Percentiles rank a stretch among this genome's conserved stretches.
phyloP scores from a whole-genome alignment of 257 asterid genomes.

The Solanum habrochaites region DNA sequence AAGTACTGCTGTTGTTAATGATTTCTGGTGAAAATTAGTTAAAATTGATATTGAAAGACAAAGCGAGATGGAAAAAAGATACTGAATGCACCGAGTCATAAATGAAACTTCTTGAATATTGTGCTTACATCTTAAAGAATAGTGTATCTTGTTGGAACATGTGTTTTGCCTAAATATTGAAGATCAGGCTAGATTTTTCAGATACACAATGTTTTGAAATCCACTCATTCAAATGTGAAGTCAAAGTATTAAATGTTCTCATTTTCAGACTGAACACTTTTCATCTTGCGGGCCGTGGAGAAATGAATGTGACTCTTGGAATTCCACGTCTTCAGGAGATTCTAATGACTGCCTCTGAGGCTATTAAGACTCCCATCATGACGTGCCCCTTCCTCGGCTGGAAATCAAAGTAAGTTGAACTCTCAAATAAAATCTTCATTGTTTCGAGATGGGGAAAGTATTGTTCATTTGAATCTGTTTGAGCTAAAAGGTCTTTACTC shows the following conservation, averaged over 20 bases:
- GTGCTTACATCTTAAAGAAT: not conserved
- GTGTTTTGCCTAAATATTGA: not conserved
- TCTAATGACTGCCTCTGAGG: slow-evolving; percentile 75
- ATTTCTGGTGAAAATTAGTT: not conserved
- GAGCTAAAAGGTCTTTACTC: not conserved
- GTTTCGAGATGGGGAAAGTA: not conserved
- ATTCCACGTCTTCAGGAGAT: slow-evolving; percentile 98
- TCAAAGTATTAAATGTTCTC: slow-evolving; percentile 1
- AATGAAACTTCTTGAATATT: not conserved
- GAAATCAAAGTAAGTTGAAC: slow-evolving; percentile 54
- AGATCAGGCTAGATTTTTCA: not conserved
- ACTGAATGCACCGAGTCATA: not conserved
- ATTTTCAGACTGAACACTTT: slow-evolving; percentile 77
- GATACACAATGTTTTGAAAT: not conserved
- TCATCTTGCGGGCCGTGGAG: slow-evolving; percentile 99
- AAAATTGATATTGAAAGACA: not conserved
- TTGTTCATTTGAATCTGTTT: not conserved
- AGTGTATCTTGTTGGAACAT: not conserved
- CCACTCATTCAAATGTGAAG: not conserved
- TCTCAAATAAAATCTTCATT: not conserved
- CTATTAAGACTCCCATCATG: slow-evolving; percentile 76
- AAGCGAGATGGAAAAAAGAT: not conserved
- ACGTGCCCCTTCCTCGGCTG: slow-evolving; percentile 73
- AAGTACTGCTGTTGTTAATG: not conserved
- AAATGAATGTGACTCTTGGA: slow-evolving; percentile 98